Evolutionary conservation across 352 stramenopile genomes (phyloP), one percentile per base, ranked within the genome.

Genomic region (Lagenidium sp.): DNA sequence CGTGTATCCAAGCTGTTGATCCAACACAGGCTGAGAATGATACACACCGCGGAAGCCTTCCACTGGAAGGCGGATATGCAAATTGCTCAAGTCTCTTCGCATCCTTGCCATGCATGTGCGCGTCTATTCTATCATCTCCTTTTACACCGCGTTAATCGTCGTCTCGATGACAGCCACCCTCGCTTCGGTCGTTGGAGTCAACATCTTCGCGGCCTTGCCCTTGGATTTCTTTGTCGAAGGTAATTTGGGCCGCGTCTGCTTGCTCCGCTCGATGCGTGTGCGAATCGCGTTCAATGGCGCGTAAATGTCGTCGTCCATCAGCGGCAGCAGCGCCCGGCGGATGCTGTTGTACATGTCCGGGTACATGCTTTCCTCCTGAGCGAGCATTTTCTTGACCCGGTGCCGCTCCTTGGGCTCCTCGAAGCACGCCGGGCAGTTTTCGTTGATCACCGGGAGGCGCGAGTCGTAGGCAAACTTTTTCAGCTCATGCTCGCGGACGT

Each of bases 371-470:
- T 97, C 89, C 62, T 97, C 82, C 36, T 82, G 61, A 1, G 76
- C 79, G 8, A 97, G 65, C 29, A 97, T 63, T 52, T 96, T 95
- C 63, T 98, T 98, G 8, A 98, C 68, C 21, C 94, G 68, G 24
- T 90, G 80, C 40, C 94, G 65, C 62, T 98, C 94, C 53, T 79
- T 97, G 6, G 89, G 86, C 59, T 96, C 79, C 63, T 97, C 91
- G 58, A 98, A 98, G 57, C 94, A 98, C 19, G 94, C 94, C 21
- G 94, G 94, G 50, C 94, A 98, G 60, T 98, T 98, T 53, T 98
- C 94, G 59, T 97, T 97, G 37, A 98, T 97, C 4, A 98, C 69
- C 4, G 90, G 91, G 2, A 98, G 61, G 25, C 85, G 76, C 23
- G 73, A 74, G 36, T 62, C 63, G 18, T 60, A 59, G 7, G 56